Evolutionary conservation across 1,284 basidiomycete genomes (phyloP), one percentile per base, ranked within the genome.

Genomic region (Boletus smithii): DNA sequence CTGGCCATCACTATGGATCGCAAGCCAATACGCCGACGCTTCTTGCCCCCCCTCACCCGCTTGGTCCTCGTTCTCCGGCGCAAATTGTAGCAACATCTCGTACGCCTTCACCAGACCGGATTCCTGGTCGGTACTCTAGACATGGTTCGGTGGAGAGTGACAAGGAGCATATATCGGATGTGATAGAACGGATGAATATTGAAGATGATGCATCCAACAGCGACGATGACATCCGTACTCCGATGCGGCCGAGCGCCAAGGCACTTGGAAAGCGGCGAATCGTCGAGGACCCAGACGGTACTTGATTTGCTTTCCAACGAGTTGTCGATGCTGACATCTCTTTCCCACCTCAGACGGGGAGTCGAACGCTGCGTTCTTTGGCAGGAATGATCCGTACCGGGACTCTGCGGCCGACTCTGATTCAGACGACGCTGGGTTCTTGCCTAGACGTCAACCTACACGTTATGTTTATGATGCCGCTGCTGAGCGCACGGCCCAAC

Each of bases 391-490:
- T 10, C 13, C 44, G 13, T 56, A 65, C 49, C 59, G 63, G 45
- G 64, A 67, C 10, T 34, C 48, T 38, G 34, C 29, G 3, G 39
- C 58, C 18, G 73, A 73, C 23, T 69, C 69, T 30, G 73, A 73
- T 38, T 72, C 68, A 24, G 72, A 73, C 17, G 68, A 67, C 11
- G 24, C 44, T 48, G 31, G 64, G 54, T 24, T 69, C 62, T 57
- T 66, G 58, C 41, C 45, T 1, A 62, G 62, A 52, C 76, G 72
- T 46, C 72, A 70, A n/a, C 74, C 76, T 3, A 73, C 78, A 30
- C 75, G 77, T n/a, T 91, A 81, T 65, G 85, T 83, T 20, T 91
- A 91, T 62, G 88, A 91, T 61, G 88, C 88, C 0, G 86, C 82
- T 1, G 87, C 85, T 14, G 88, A 91, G 65, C 76, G 85, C 51